Conservation (phyloP, 768 basidiomycete genomes). For the Amanita pallidorosea region DNA sequence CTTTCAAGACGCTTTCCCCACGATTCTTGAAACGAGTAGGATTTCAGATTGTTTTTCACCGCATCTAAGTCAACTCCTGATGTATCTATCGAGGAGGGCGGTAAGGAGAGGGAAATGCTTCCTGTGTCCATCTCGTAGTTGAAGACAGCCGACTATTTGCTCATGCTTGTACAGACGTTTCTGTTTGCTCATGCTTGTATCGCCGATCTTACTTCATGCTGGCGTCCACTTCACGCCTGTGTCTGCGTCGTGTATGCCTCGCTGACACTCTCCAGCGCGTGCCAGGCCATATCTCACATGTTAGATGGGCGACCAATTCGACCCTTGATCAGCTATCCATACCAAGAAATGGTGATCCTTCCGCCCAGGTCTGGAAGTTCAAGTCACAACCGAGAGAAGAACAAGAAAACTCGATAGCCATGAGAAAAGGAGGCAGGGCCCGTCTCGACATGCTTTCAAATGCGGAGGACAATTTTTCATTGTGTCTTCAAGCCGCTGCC, state of each 20-base stretch:
- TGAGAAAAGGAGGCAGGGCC: constrained; percentile 8
- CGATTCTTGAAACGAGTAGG: too few relatives aligned
- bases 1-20: too few relatives aligned
- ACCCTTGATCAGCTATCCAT: not conserved
- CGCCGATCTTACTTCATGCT: not conserved
- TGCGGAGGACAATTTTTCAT: constrained; percentile 23
- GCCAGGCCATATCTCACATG: not conserved
- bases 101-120: too few relatives aligned
- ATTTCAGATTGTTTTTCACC: too few relatives aligned
- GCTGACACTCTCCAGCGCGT: not conserved
- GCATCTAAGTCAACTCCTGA: too few relatives aligned
- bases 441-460: constrained; percentile 18
- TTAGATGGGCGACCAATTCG: not conserved
- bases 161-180: not conserved
- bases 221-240: not conserved
- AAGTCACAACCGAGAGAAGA: constrained; percentile 1
- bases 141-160: too few relatives aligned
- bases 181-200: not conserved
- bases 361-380: constrained; percentile 3
- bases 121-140: too few relatives aligned
- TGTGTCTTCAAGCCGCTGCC: constrained; percentile 32
- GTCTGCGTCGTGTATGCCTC: not conserved
- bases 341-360: not conserved
- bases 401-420: constrained; percentile 1
- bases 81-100: too few relatives aligned